A percentile compares a stretch with the other conserved stretches of the same genome.
Conservation (phyloP, 495 filamentous ascomycete species). For the Penicillium pancosmium region DNA sequence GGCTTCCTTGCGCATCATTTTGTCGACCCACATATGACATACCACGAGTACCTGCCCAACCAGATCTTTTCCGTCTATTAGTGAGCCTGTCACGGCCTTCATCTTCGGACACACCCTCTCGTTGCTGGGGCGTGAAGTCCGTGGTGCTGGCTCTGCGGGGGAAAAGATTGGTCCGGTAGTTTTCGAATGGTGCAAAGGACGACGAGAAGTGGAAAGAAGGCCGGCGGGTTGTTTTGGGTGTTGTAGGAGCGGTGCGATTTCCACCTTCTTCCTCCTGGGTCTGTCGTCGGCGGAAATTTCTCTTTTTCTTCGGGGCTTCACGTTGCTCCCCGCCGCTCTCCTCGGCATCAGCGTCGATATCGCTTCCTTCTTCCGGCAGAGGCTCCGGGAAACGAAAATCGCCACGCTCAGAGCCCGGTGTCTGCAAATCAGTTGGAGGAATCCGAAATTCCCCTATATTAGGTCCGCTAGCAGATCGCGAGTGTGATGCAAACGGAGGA, state of each 20-base stretch:
- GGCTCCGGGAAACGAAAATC: constrained; percentile 57
- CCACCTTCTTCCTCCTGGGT: constrained; percentile 53
- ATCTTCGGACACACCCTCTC: constrained; percentile 81
- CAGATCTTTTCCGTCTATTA: constrained; percentile 55
- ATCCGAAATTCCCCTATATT: constrained; percentile 38
- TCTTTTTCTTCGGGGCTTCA: constrained; percentile 51
- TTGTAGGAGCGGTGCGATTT: constrained; percentile 62
- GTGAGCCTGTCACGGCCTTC: constrained; percentile 76
- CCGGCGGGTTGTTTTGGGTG: constrained; percentile 52
- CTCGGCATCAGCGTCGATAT: constrained; percentile 78
- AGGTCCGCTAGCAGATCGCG: constrained; percentile 45
- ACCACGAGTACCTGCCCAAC: constrained; percentile 58
- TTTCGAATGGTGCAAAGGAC: constrained; percentile 52
- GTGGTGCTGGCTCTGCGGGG: constrained; percentile 68
- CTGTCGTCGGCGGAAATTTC: constrained; percentile 48
- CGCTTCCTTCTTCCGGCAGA: constrained; percentile 64
- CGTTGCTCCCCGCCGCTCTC: constrained; percentile 58
- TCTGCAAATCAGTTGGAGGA: constrained; percentile 31
- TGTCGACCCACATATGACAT: constrained; percentile 55
- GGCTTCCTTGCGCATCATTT: constrained; percentile 30
- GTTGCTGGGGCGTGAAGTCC: constrained; percentile 65
- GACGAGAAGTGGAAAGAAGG: constrained; percentile 50
- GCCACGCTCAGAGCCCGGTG: constrained; percentile 50
- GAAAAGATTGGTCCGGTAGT: constrained; percentile 56
- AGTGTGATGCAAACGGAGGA: constrained; percentile 43